phyloP scores from a whole-genome alignment of 768 basidiomycete species.

The Ramaria rubella region DNA sequence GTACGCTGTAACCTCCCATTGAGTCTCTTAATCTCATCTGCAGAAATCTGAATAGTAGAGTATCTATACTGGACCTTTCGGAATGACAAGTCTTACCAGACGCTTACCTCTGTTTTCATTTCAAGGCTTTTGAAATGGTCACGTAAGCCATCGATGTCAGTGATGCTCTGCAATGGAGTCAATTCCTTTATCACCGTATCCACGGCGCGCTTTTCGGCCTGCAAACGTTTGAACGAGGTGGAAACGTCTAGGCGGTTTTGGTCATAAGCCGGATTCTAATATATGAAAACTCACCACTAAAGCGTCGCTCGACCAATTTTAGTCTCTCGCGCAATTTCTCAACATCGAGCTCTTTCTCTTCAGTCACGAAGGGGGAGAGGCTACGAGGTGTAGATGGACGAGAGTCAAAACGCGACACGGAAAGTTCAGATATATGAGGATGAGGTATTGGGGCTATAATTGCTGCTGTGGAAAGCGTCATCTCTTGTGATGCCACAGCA shows the following conservation, averaged over 20 bases:
- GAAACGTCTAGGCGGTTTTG: conserved; percentile 53
- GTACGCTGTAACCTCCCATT: conserved; percentile 66
- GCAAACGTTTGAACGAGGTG: conserved; percentile 67
- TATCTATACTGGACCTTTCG: background rate
- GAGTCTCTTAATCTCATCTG: conserved; percentile 75
- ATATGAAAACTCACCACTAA: conserved; percentile 60
- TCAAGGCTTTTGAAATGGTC: conserved; percentile 65
- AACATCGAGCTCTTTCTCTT: conserved; percentile 27
- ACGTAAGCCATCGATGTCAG: conserved; percentile 59
- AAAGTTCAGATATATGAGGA: background rate
- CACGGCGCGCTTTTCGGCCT: conserved; percentile 62
- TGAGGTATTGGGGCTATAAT: background rate
- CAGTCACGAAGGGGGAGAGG: background rate
- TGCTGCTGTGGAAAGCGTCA: background rate
- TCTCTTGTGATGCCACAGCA: background rate
- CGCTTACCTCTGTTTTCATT: conserved; percentile 64
- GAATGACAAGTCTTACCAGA: background rate
- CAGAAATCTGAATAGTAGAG: conserved; percentile 42
- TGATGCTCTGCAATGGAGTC: conserved; percentile 61
- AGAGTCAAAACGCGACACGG: background rate
- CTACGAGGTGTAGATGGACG: background rate
- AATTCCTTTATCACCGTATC: conserved; percentile 63
- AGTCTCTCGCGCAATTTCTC: conserved; percentile 61
- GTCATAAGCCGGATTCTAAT: no score
- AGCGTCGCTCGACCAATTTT: conserved; percentile 69